Conservation (phyloP, 768 basidiomycete genomes). For the Trichaptum fuscoviolaceum region DNA sequence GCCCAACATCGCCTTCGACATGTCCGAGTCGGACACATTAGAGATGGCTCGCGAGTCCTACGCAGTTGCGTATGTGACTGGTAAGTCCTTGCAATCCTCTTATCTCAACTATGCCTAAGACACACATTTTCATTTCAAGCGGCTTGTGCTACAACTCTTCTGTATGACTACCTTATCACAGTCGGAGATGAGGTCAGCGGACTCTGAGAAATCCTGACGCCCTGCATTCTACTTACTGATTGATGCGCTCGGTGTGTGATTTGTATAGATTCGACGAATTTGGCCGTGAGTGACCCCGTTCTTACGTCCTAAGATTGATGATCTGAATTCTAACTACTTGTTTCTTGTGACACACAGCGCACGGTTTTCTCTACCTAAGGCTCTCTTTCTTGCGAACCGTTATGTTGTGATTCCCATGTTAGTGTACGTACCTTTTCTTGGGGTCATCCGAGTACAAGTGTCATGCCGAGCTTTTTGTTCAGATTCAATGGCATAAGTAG, state of each 20-base stretch:
- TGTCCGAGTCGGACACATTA: background rate
- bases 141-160: background rate
- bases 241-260: background rate
- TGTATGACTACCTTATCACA: background rate
- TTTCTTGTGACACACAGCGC: background rate
- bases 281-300: background rate
- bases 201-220: background rate
- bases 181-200: background rate
- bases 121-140: background rate
- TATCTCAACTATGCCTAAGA: background rate
- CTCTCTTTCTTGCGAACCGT: slow-evolving; percentile 6
- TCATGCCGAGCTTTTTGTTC: background rate
- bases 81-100: background rate
- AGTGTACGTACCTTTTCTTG: background rate
- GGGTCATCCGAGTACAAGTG: background rate
- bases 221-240: background rate
- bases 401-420: slow-evolving; percentile 7
- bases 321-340: no score
- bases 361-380: slow-evolving; percentile 4
- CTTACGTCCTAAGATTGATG: background rate
- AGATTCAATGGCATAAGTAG: slow-evolving; percentile 9
- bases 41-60: background rate
- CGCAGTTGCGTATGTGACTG: background rate
- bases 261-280: background rate
- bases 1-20: background rate